Evolutionary conservation across 116 monocot species (phyloP), one percentile per base, ranked within the genome.

Genomic region (Iris pallida): DNA sequence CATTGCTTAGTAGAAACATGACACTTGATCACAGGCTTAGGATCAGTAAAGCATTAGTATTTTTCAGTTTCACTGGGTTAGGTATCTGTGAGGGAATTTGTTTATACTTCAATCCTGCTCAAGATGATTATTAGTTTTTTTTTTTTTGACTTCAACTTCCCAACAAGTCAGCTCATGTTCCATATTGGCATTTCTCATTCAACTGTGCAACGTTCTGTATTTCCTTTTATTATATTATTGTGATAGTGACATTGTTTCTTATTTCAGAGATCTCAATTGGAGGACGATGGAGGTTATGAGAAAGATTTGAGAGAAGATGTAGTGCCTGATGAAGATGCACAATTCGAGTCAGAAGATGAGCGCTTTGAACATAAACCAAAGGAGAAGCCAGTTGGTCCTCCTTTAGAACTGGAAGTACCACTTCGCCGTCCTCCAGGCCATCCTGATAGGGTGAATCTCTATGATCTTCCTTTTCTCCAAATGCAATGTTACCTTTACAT

Each of bases 351-450:
- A 57, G 92, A 90, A 72, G 90, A 91, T 73, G 99, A 93, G 60
- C 88, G 86, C 42, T 45, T 84, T 72, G 90, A 90, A 47, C 82
- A 78, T 41, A 98, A 90, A 71, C 30, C 63, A 57, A 99, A 93
- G 70, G 93, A 90, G 70, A 99, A 93, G 68, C 90, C 86, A 55
- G 69, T 93, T 67, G 99, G 99, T n/a, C 99, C 99, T 7, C 99
- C 99, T 42, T 68, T 99, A 54, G 88, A 99, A 20, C 53, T 99
- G 71, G 90, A 86, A 66, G 77, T 93, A 55, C 93, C 93, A 16
- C 55, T 99, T 51, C 77, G 62, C 16, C 79, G 64, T 8, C 99
- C 91, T 47, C 99, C 93, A 53, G 84, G 84, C 53, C 80, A 49
- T 42, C 90, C 93, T 67, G 82, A 90, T 61, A 88, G 82, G 74